These are phyloP conservation scores for Mucor ambiguus DNA, from an alignment of 371 early-diverging fungal genomes.

Conservation along the genomic window DNA sequence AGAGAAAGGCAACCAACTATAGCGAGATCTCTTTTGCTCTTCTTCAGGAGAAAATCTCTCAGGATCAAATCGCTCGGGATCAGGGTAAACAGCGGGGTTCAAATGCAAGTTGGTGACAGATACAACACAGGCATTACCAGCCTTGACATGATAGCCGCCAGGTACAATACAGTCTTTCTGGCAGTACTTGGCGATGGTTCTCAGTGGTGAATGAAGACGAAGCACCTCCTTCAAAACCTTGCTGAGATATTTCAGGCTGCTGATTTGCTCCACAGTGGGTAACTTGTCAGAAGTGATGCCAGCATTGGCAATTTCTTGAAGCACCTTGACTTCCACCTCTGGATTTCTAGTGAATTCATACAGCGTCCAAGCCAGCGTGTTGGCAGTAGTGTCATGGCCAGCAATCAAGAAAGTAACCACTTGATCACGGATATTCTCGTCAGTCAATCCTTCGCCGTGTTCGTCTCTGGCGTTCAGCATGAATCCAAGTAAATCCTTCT, in stretches of 20 bases:
- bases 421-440: constrained; percentile 59
- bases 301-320: constrained; percentile 55
- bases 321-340: constrained; percentile 35
- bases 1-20: constrained; percentile 59
- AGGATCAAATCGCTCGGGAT: constrained; percentile 54
- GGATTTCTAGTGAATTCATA: constrained; percentile 47
- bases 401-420: constrained; percentile 59
- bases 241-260: constrained; percentile 39
- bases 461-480: constrained; percentile 57
- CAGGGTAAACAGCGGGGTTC: constrained; percentile 44
- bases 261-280: constrained; percentile 48
- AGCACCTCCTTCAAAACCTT: constrained; percentile 56
- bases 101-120: constrained; percentile 40
- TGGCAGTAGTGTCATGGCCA: constrained; percentile 55
- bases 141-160: constrained; percentile 41
- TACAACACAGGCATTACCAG: constrained; percentile 17
- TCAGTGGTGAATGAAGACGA: constrained; percentile 52
- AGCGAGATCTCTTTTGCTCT: constrained; percentile 49
- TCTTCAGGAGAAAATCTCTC: constrained; percentile 57
- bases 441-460: constrained; percentile 39
- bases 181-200: constrained; percentile 44
- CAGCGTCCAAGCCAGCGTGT: constrained; percentile 51
- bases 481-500: constrained; percentile 51
- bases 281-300: constrained; percentile 37
- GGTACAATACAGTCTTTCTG: constrained; percentile 52